Evolutionary conservation across 257 asterid species (phyloP).

Genomic region (Fraxinus excelsior): DNA sequence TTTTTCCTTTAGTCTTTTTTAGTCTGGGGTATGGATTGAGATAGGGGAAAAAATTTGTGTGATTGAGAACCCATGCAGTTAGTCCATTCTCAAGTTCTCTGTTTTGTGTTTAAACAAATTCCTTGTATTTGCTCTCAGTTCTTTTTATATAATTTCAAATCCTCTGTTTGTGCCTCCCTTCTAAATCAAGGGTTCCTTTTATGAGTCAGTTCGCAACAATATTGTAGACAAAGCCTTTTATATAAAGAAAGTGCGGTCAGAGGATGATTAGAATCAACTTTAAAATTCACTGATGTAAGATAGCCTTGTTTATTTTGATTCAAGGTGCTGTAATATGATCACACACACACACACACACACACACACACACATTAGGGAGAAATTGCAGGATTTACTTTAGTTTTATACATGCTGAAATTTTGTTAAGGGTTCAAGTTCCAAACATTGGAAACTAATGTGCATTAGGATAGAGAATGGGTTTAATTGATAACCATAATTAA

Average conservation of each 20-base stretch:
- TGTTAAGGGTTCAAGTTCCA: neutral
- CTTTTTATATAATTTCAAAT: neutral
- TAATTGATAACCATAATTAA: neutral
- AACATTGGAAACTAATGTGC: neutral
- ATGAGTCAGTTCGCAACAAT: neutral
- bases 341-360: no score
- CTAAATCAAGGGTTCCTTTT: neutral
- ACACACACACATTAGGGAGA: neutral
- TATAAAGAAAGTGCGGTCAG: neutral
- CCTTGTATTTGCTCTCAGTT: neutral
- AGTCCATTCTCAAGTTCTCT: neutral
- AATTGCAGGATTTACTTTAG: neutral
- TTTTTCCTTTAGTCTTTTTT: neutral
- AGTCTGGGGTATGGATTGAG: neutral
- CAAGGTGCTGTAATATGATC: neutral
- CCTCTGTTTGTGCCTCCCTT: neutral
- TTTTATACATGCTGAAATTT: neutral
- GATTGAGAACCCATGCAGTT: neutral
- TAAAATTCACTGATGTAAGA: neutral
- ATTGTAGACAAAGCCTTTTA: neutral
- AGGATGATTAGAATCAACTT: neutral
- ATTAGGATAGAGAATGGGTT: neutral
- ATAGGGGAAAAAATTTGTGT: neutral
- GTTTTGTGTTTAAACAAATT: neutral
- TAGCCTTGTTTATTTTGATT: neutral